Conservation (phyloP, 768 basidiomycete species). For the Psilocybe subaeruginosa region DNA sequence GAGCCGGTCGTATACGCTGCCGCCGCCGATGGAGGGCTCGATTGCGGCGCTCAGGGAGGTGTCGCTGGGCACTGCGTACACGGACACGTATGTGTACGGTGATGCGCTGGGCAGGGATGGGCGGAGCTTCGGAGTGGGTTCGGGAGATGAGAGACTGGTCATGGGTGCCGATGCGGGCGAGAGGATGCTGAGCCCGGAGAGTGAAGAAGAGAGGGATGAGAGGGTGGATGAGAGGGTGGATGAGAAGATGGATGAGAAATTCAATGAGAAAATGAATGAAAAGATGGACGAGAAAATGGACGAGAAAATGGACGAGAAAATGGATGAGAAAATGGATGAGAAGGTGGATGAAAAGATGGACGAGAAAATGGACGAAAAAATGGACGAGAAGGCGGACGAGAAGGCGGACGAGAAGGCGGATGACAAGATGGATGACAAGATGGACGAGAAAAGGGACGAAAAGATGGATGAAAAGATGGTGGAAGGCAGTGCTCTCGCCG, state of each 20-base stretch:
- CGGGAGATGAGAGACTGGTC: slow-evolving; percentile 6
- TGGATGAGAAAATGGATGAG: not conserved
- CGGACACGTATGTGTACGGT: not conserved
- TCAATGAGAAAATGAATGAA: too few species aligned
- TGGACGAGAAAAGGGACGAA: too few species aligned
- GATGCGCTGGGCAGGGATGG: not conserved
- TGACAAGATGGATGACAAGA: too few species aligned
- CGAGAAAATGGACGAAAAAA: not conserved
- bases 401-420: too few species aligned
- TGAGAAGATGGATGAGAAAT: too few species aligned
- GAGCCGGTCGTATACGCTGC: slow-evolving; percentile 16
- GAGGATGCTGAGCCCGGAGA: slow-evolving; percentile 20
- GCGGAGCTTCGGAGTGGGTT: not conserved
- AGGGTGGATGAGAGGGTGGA: too few species aligned
- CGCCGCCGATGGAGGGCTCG: slow-evolving; percentile 17
- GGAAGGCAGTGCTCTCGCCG: not conserved
- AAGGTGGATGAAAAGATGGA: not conserved
- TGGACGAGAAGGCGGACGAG: too few species aligned
- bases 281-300: too few species aligned
- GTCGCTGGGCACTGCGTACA: not conserved
- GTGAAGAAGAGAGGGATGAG: not conserved
- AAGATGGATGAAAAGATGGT: too few species aligned
- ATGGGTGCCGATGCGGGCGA: slow-evolving; percentile 16
- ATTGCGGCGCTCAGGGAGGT: slow-evolving; percentile 17
- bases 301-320: not conserved